A percentile compares a stretch with the other conserved stretches of the same genome.
Evolutionary conservation across 108 stramenopile genomes (phyloP).

Genomic region (Nitzschia sp.): DNA sequence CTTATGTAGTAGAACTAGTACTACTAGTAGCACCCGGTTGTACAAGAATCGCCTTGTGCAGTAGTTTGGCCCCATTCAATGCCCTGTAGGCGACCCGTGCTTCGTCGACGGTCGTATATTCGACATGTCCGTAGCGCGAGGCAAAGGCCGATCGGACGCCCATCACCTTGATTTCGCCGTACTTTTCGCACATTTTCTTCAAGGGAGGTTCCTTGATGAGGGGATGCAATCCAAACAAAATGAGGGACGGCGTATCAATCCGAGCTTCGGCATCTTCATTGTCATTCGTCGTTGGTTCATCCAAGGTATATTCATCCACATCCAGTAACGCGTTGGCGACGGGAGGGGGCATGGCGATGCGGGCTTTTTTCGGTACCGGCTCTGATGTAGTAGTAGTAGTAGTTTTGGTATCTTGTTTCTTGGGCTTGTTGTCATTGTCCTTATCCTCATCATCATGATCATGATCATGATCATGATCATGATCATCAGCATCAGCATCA

Average conservation of each 20-base stretch:
- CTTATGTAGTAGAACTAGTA: not conserved
- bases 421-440: not conserved
- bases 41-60: slow-evolving; percentile 24
- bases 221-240: slow-evolving; percentile 31
- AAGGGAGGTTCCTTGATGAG: slow-evolving; percentile 11
- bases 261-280: slow-evolving; percentile 10
- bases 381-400: not conserved
- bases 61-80: slow-evolving; percentile 19
- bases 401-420: not conserved
- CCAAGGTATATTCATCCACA: slow-evolving; percentile 22
- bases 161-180: slow-evolving; percentile 5
- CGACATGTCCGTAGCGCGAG: slow-evolving; percentile 21
- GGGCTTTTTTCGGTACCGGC: slow-evolving; percentile 5
- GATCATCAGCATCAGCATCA: not conserved
- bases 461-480: not conserved
- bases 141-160: slow-evolving; percentile 27
- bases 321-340: slow-evolving; percentile 4
- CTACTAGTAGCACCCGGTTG: not conserved
- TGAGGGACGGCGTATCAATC: slow-evolving; percentile 8
- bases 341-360: slow-evolving; percentile 16
- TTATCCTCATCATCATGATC: not conserved
- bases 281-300: slow-evolving; percentile 1
- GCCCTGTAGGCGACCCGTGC: slow-evolving; percentile 16
- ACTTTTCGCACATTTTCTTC: slow-evolving; percentile 18
- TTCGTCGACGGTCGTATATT: slow-evolving; percentile 11